Conservation (phyloP, 2,329 filamentous ascomycete genomes). For the Arthrobotrys sinensis region DNA sequence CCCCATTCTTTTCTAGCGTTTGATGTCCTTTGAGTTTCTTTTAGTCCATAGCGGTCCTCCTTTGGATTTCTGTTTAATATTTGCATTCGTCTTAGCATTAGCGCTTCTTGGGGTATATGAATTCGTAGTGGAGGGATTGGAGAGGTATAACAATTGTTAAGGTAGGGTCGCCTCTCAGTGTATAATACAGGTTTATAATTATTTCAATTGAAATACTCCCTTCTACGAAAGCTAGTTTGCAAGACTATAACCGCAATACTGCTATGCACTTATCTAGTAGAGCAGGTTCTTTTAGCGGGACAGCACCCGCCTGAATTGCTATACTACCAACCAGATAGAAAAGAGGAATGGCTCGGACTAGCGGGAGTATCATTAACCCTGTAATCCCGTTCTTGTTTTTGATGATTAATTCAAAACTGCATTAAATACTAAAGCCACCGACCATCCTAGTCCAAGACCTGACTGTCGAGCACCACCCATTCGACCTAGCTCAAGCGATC, state of each 20-base stretch:
- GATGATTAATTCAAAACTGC: background rate
- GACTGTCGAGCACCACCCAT: slow-evolving; percentile 2
- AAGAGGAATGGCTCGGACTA: too few species aligned
- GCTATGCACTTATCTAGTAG: too few species aligned
- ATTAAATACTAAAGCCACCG: slow-evolving; percentile 10
- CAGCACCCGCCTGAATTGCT: too few species aligned
- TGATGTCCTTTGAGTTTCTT: background rate
- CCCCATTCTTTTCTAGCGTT: background rate
- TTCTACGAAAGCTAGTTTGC: too few species aligned
- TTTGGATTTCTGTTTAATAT: background rate
- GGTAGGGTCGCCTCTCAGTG: background rate
- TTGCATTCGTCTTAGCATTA: slow-evolving; percentile 1
- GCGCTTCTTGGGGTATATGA: background rate
- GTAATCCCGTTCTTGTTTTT: too few species aligned
- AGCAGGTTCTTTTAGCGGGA: too few species aligned
- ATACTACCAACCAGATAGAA: too few species aligned
- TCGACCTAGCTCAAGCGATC: slow-evolving; percentile 27
- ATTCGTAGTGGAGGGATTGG: background rate
- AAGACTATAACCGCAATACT: too few species aligned
- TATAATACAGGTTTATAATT: too few species aligned
- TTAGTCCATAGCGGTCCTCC: background rate
- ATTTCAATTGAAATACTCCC: too few species aligned
- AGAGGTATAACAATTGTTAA: background rate
- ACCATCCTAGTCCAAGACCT: background rate
- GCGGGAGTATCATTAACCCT: too few species aligned